Conservation (phyloP, 2,329 filamentous ascomycete species). For the Colletotrichum viniferum region DNA sequence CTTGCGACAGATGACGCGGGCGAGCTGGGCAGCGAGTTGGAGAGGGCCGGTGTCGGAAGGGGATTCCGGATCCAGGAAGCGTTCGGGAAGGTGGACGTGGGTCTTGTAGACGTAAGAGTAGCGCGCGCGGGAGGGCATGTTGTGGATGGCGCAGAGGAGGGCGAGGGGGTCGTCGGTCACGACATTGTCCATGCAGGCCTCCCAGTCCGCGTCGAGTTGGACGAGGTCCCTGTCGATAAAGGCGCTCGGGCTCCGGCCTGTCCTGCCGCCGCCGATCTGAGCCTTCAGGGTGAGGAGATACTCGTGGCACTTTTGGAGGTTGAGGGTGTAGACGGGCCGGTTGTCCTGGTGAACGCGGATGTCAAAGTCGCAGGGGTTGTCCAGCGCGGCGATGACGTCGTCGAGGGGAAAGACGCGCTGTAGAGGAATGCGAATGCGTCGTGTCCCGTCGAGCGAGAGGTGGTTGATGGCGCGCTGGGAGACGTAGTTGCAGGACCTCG, state of each 20-base stretch:
- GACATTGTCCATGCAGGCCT: constrained; percentile 43
- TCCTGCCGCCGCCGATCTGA: constrained; percentile 39
- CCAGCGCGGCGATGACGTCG: constrained; percentile 38
- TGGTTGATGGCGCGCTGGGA: constrained; percentile 48
- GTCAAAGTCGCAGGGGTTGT: constrained; percentile 44
- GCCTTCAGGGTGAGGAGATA: constrained; percentile 41
- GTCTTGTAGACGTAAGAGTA: constrained; percentile 40
- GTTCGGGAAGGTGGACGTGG: constrained; percentile 23
- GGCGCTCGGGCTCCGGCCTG: constrained; percentile 40
- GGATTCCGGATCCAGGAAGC: constrained; percentile 41
- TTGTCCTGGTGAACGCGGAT: constrained; percentile 45
- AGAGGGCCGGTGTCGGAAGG: constrained; percentile 39
- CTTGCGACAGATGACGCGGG: constrained; percentile 48
- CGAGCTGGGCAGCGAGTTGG: constrained; percentile 45
- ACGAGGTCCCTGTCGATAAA: constrained; percentile 47
- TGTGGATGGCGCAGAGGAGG: constrained; percentile 45
- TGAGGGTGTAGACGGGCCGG: constrained; percentile 43
- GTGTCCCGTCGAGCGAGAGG: constrained; percentile 35
- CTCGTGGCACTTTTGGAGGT: constrained; percentile 42
- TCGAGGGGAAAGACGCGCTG: constrained; percentile 41
- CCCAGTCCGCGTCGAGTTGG: constrained; percentile 29
- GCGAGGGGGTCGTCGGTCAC: constrained; percentile 41
- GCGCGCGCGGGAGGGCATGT: constrained; percentile 48
- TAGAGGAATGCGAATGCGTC: constrained; percentile 42
- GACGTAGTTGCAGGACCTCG: constrained; percentile 48